Evolutionary conservation across 495 filamentous ascomycete genomes (phyloP), one percentile per base, ranked within the genome.

Genomic region (Hypoxylon cercidicola): DNA sequence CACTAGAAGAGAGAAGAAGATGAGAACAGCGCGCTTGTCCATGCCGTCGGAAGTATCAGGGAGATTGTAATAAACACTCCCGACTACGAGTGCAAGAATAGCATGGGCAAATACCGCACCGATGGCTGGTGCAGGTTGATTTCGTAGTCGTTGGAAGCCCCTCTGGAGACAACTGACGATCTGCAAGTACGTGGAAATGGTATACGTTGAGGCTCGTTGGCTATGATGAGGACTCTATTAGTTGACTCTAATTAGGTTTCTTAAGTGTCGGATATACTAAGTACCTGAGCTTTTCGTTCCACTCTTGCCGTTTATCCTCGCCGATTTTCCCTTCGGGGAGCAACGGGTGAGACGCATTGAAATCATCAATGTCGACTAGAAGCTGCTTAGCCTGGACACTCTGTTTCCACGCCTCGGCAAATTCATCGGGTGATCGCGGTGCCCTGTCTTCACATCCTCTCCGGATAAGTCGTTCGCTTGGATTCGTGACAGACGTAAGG

Each of bases 1-100:
- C 55, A 90, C 74, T 30, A 92, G 73, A 47, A 91, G 78, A 1
- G 87, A 81, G 64, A 91, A 90, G 74, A 91, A 93, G 1, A 93
- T 71, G 12, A 93, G 67, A 15, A 86, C 81, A 1, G 84, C 82
- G 11, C 89, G 80, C 16, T 71, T 70, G 72, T 85, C 87, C 72
- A 91, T 86, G 66, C 81, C 85, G 34, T 75, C 70, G 0, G 89
- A 87, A 3, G 79, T 79, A 1, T 69, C 52, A 0, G 62, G 53
- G 11, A 90, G 62, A 55, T 90, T 84, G 72, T 84, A 89, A 71
- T 90, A 93, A n/a, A 90, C 82, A 54, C 82, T 88, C 0, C 83
- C 82, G 45, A 92, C 79, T 62, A 93, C 82, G 8, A 92, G 67
- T 3, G 84, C 83, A 75, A 90, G 83, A 57, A 84, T 71, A 18